Conservation (phyloP, 441 rosid genomes). For the Gossypium laxum region DNA sequence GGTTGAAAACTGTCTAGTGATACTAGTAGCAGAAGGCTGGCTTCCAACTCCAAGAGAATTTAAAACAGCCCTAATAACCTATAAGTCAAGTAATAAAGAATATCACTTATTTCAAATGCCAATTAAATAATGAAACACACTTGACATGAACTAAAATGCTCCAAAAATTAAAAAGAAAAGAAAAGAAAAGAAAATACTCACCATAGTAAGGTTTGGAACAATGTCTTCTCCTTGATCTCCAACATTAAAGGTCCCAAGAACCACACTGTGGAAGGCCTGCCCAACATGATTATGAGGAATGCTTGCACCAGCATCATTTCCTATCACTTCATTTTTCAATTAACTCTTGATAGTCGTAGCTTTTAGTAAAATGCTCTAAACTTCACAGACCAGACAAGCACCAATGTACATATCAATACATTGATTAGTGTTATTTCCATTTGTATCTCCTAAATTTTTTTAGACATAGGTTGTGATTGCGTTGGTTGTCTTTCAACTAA, state of each 20-base stretch:
- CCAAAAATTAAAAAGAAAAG: background rate
- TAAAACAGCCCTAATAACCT: constrained; percentile 84
- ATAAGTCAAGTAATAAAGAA: constrained; percentile 16
- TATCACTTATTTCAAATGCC: background rate
- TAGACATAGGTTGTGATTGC: constrained; percentile 44
- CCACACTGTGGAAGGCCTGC: constrained; percentile 71
- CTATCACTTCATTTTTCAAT: constrained; percentile 27
- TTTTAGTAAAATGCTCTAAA: background rate
- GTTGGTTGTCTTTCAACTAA: constrained; percentile 71
- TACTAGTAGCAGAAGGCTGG: constrained; percentile 19
- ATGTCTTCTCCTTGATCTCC: constrained; percentile 70
- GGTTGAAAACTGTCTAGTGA: background rate
- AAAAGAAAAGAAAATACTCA: constrained; percentile 18
- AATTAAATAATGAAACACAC: background rate
- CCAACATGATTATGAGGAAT: constrained; percentile 48
- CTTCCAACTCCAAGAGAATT: constrained; percentile 71
- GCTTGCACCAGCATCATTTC: constrained; percentile 41
- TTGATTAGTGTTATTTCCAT: constrained; percentile 33
- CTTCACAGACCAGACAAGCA: background rate
- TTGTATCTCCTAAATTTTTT: constrained; percentile 43
- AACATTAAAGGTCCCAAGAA: constrained; percentile 74
- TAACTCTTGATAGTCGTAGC: background rate
- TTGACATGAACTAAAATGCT: background rate
- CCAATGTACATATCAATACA: constrained; percentile 26
- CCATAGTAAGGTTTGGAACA: constrained; percentile 60